Evolutionary conservation across 208 protist genomes (phyloP).

Genomic region (Wallacemonas sp.): DNA sequence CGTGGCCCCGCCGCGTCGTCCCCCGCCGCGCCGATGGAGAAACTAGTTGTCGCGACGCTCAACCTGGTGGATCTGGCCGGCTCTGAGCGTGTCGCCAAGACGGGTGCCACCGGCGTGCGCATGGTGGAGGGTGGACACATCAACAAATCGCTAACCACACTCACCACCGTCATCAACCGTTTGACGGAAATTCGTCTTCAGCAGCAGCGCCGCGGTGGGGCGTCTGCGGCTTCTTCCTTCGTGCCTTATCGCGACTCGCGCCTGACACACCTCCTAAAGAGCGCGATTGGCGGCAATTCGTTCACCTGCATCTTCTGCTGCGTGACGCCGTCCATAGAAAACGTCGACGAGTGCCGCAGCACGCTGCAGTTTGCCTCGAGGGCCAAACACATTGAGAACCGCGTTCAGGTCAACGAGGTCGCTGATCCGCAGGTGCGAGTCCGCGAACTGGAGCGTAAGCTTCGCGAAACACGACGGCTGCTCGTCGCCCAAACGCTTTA

Average conservation of each 20-base stretch:
- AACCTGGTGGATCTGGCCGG: constrained; percentile 95
- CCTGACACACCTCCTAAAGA: constrained; percentile 93
- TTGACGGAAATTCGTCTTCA: constrained; percentile 24
- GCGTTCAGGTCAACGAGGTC: constrained; percentile 62
- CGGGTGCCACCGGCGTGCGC: constrained; percentile 86
- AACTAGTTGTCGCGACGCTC: constrained; percentile 50
- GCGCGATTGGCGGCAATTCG: constrained; percentile 94
- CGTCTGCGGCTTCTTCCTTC: constrained; percentile 25
- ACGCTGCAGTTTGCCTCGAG: constrained; percentile 79
- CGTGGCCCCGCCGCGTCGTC: neutral
- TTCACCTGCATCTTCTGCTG: constrained; percentile 88
- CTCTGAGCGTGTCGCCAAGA: constrained; percentile 93
- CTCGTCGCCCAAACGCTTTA: constrained; percentile 67
- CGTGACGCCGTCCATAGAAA: constrained; percentile 57
- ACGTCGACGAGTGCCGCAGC: constrained; percentile 72
- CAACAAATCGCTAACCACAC: constrained; percentile 82
- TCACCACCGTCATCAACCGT: constrained; percentile 77
- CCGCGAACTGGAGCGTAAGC: constrained; percentile 36
- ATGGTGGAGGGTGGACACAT: constrained; percentile 94
- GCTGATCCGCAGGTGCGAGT: constrained; percentile 43
- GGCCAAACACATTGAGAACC: constrained; percentile 66
- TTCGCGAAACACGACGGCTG: constrained; percentile 35
- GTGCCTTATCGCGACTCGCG: constrained; percentile 93
- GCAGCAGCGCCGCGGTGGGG: constrained; percentile 3
- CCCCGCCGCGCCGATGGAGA: constrained; percentile 18